phyloP scores from a whole-genome alignment of 73 alveolate genomes.

The Stentor roeselii region DNA sequence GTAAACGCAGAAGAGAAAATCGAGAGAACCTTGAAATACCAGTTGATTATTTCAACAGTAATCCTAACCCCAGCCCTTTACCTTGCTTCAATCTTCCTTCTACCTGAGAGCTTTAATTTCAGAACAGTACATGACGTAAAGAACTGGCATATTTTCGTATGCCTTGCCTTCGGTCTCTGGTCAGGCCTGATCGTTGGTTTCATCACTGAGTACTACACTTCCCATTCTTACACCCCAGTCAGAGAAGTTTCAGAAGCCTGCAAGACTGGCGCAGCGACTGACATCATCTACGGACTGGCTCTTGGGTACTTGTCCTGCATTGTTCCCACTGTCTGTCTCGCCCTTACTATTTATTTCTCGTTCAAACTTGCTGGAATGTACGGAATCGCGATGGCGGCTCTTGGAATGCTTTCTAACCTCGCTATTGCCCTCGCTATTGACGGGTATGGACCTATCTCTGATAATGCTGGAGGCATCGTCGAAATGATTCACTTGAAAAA shows the following conservation, averaged over 20 bases:
- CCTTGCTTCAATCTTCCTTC: conserved; percentile 36
- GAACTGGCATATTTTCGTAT: conserved; percentile 46
- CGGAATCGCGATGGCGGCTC: conserved; percentile 95
- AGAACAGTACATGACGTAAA: conserved; percentile 26
- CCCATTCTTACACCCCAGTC: conserved; percentile 89
- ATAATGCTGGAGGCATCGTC: conserved; percentile 98
- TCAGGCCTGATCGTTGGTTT: conserved; percentile 80
- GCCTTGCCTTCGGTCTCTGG: conserved; percentile 81
- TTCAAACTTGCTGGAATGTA: conserved; percentile 75
- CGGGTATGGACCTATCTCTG: conserved; percentile 96
- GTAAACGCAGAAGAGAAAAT: conserved; percentile 32
- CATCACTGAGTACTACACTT: conserved; percentile 88
- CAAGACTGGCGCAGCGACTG: conserved; percentile 94
- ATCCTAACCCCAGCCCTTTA: conserved; percentile 51
- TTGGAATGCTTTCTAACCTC: conserved; percentile 94
- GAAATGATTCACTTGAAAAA: conserved; percentile 89
- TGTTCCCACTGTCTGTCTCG: conserved; percentile 77
- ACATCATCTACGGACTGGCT: conserved; percentile 91
- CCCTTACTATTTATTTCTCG: conserved; percentile 65
- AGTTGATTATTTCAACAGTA: conserved; percentile 44
- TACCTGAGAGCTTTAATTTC: conserved; percentile 63
- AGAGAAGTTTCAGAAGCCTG: conserved; percentile 89
- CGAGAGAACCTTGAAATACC: conserved; percentile 25
- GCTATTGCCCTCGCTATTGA: conserved; percentile 89
- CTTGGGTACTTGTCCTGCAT: conserved; percentile 86